phyloP scores from a whole-genome alignment of 2,329 filamentous ascomycete genomes.

The Sclerotinia trifoliorum region DNA sequence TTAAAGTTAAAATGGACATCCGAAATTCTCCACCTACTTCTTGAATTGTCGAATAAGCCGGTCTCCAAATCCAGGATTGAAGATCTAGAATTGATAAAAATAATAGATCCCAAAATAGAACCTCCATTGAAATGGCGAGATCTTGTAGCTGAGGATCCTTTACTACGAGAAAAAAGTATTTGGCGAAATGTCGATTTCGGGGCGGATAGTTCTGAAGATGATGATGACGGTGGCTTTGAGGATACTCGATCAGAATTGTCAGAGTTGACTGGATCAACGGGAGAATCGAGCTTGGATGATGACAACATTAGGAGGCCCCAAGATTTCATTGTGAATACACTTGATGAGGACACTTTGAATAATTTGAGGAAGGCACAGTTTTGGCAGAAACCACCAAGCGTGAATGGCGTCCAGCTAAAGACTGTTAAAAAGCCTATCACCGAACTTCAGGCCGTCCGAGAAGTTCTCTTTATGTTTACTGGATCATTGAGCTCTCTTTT shows the following conservation, averaged over 20 bases:
- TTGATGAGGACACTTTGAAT: conserved; percentile 41
- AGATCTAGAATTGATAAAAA: conserved; percentile 56
- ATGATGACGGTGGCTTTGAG: conserved; percentile 41
- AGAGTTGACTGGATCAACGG: conserved; percentile 39
- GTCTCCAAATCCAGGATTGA: conserved; percentile 65
- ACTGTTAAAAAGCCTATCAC: conserved; percentile 37
- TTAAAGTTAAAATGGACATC: conserved; percentile 65
- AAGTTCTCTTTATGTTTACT: conserved; percentile 81
- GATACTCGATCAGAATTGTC: conserved; percentile 42
- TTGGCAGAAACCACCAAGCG: conserved; percentile 44
- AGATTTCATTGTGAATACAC: conserved; percentile 38
- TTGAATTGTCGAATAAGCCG: conserved; percentile 80
- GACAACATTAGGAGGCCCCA: conserved; percentile 36
- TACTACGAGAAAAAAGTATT: conserved; percentile 62
- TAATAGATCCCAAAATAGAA: conserved; percentile 46
- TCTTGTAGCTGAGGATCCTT: conserved; percentile 72
- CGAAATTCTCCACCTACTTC: conserved; percentile 73
- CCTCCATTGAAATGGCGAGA: conserved; percentile 72
- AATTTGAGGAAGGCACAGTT: conserved; percentile 46
- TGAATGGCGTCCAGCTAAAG: conserved; percentile 33
- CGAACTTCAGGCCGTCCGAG: conserved; percentile 72
- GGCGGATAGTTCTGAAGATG: conserved; percentile 59
- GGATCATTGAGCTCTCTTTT: conserved; percentile 77
- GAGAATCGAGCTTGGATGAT: conserved; percentile 37
- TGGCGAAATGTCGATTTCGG: conserved; percentile 71